These are phyloP conservation scores for Aspergillus coremiiformis DNA, from an alignment of 495 filamentous ascomycete genomes.

Conservation along the genomic window DNA sequence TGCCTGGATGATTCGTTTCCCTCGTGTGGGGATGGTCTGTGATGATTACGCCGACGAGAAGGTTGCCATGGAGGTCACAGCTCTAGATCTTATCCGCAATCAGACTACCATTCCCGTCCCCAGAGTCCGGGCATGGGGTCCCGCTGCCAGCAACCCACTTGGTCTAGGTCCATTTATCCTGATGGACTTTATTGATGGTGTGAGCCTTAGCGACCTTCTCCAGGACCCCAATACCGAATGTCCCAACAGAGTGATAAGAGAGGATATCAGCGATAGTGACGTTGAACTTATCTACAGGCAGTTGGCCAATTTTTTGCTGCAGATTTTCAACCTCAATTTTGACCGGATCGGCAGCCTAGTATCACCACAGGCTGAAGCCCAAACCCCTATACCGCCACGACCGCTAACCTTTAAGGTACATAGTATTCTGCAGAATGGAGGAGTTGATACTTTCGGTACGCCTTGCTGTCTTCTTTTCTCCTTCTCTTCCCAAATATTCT, in stretches of 20 bases:
- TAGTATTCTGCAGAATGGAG: conserved; percentile 25
- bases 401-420: conserved; percentile 29
- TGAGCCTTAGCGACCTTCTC: conserved; percentile 20
- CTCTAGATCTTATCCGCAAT: conserved; percentile 27
- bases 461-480: neutral
- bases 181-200: conserved; percentile 39
- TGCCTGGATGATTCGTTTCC: conserved; percentile 33
- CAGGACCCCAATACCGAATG: conserved; percentile 10
- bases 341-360: conserved; percentile 18
- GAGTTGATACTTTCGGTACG: conserved; percentile 29
- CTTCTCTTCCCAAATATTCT: no score
- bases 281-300: conserved; percentile 26
- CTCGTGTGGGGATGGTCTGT: conserved; percentile 28
- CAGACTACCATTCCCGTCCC: conserved; percentile 40
- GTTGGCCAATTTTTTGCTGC: conserved; percentile 23
- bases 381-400: conserved; percentile 10
- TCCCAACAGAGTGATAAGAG: conserved; percentile 16
- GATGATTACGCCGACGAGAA: conserved; percentile 31
- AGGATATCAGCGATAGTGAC: conserved; percentile 15
- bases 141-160: conserved; percentile 25
- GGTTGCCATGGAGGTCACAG: conserved; percentile 34
- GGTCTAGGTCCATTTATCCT: conserved; percentile 39
- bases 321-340: conserved; percentile 23
- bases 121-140: conserved; percentile 32
- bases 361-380: conserved; percentile 7